Evolutionary conservation across 108 stramenopile species (phyloP).

Genomic region (Nannochloropsis salina): DNA sequence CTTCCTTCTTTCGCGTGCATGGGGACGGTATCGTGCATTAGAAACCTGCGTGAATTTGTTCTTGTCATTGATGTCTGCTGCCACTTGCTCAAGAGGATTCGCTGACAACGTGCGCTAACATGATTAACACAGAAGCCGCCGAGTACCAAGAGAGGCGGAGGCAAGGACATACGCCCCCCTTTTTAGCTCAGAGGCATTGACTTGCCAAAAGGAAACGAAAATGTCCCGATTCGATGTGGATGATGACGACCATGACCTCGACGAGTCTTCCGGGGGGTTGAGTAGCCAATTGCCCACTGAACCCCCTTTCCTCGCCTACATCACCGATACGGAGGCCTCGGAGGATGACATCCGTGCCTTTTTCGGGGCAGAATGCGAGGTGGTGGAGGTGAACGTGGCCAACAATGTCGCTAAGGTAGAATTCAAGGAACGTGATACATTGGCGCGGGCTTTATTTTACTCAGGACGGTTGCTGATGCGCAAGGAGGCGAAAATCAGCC

Average conservation of each 20-base stretch:
- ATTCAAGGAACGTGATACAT: background rate
- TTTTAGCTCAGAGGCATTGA: background rate
- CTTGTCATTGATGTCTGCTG: no score
- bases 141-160: no score
- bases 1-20: no score
- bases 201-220: background rate
- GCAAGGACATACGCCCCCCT: no score
- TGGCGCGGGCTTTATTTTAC: background rate
- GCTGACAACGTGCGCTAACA: no score
- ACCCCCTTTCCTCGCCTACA: slow-evolving; percentile 17
- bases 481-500: background rate
- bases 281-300: background rate
- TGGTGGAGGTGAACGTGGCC: background rate
- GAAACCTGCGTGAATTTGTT: no score
- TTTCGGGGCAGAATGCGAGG: background rate
- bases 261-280: background rate
- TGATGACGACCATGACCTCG: background rate
- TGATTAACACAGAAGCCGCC: no score
- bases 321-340: background rate
- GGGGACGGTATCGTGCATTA: no score
- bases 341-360: background rate
- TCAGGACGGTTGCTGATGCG: background rate
- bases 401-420: background rate
- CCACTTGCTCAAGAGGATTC: no score
- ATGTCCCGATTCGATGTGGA: background rate